Conservation (phyloP, 177 flowering plant species). For the Viscum album region DNA sequence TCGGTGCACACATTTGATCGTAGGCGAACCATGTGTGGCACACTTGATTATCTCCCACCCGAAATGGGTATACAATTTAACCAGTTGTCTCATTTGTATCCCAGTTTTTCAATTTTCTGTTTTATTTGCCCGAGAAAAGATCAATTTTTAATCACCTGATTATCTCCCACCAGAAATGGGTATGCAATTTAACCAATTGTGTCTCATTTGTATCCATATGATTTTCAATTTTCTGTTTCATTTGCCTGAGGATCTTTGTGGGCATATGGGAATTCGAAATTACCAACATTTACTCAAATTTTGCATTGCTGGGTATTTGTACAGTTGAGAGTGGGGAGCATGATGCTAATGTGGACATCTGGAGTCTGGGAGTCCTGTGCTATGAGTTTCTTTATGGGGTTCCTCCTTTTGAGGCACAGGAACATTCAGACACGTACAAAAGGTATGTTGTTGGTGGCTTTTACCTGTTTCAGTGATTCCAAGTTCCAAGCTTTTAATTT, state of each 20-base stretch:
- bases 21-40: conserved; percentile 93
- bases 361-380: conserved; percentile 93
- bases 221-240: no score
- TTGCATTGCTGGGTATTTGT: neutral
- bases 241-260: no score
- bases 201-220: no score
- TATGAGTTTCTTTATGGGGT: conserved; percentile 92
- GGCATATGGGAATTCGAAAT: no score
- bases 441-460: no score
- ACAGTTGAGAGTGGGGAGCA: conserved; percentile 97
- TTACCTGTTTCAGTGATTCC: no score
- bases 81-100: no score
- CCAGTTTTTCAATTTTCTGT: neutral
- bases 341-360: conserved; percentile 92
- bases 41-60: conserved; percentile 95
- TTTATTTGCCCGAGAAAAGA: neutral
- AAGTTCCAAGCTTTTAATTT: no score
- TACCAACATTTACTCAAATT: no score
- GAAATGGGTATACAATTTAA: conserved; percentile 81
- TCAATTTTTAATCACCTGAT: no score
- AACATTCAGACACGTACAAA: conserved; percentile 91
- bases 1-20: conserved; percentile 96
- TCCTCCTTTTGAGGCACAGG: conserved; percentile 96
- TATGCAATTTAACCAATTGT: conserved; percentile 24
- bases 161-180: conserved; percentile 99